Conservation (phyloP, 2,329 filamentous ascomycete genomes). For the Pyrenophora teres region DNA sequence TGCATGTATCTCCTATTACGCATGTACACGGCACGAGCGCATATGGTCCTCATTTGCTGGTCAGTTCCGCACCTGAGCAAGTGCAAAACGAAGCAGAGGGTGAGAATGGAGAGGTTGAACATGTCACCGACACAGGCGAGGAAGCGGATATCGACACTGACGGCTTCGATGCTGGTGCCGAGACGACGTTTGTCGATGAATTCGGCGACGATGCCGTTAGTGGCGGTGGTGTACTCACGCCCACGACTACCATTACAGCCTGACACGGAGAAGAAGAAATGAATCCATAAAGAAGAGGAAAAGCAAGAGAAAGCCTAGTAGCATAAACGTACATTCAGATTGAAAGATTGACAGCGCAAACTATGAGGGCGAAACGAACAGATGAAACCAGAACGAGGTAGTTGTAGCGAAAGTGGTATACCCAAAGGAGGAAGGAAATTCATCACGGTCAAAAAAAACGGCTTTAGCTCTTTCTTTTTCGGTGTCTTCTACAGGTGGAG, state of each 20-base stretch:
- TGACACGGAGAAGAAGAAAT: too few species aligned
- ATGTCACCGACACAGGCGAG: slow-evolving; percentile 27
- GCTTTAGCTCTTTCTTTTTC: too few species aligned
- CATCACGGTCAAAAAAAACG: too few species aligned
- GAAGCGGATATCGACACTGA: slow-evolving; percentile 38
- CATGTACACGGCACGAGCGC: slow-evolving; percentile 1
- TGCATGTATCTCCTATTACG: slow-evolving; percentile 1
- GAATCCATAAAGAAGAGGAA: too few species aligned
- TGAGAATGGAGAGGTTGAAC: slow-evolving; percentile 1
- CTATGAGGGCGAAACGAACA: too few species aligned
- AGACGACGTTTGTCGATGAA: slow-evolving; percentile 34
- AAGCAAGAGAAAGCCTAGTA: too few species aligned
- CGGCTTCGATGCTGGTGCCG: slow-evolving; percentile 29
- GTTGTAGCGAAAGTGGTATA: too few species aligned
- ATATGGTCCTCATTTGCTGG: slow-evolving; percentile 4
- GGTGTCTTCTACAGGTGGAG: too few species aligned
- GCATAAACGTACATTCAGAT: too few species aligned
- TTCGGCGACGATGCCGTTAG: slow-evolving; percentile 19
- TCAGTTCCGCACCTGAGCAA: slow-evolving; percentile 13
- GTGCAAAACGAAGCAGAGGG: slow-evolving; percentile 9
- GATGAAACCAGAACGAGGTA: too few species aligned
- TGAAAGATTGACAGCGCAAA: too few species aligned
- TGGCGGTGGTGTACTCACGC: slow-evolving; percentile 24
- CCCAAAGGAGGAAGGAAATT: too few species aligned
- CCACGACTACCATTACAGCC: slow-evolving; percentile 15